Evolutionary conservation across 805 yeast genomes (phyloP), one percentile per base, ranked within the genome.

Genomic region (Candida yuanshanica): DNA sequence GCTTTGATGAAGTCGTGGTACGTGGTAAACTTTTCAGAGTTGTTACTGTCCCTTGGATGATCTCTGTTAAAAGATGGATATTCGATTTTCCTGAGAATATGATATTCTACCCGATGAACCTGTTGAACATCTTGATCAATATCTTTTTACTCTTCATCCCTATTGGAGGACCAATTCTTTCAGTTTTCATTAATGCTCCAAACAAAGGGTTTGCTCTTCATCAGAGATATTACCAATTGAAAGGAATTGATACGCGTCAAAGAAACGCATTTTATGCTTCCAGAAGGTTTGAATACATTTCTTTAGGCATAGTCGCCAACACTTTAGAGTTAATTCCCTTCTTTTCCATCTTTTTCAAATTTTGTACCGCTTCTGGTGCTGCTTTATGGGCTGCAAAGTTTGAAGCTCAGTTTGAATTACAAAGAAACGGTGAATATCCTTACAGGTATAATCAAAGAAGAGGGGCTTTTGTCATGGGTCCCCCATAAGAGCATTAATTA

Each of bases 171-270:
- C 22, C 38, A 17, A 13, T 20, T 18, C n/a, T 23, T 16, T 21
- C 18, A 4, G 21, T 31, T n/a, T 24, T 35, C 13, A 13, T 25
- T 11, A 25, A 18, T 8, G 38, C 38, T 14, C 38, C 38, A 18
- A 17, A 35, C 14, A 35, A 17, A 25, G 38, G 38, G 7, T 25
- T 25, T 18, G 22, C 9, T 17, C 21, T 25, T 17, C 29, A 23
- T 17, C 6, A 24, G 13, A 35, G 38, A 20, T 35, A 35, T 8
- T 35, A 17, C 18, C 38, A 35, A 18, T 25, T 35, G 13, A 35
- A 25, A 26, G 38, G 38, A 6, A 35, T 35, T 18, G 29, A 35
- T 25, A 35, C 23, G 9, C 24, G 38, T n/a, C 38, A 35, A 26
- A 35, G 13, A 25, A 35, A 35, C 11, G 31, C 38, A 12, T 35